These are phyloP conservation scores for Coemansia sp. DNA, from an alignment of 192 early-diverging fungal genomes.

Conservation along the genomic window DNA sequence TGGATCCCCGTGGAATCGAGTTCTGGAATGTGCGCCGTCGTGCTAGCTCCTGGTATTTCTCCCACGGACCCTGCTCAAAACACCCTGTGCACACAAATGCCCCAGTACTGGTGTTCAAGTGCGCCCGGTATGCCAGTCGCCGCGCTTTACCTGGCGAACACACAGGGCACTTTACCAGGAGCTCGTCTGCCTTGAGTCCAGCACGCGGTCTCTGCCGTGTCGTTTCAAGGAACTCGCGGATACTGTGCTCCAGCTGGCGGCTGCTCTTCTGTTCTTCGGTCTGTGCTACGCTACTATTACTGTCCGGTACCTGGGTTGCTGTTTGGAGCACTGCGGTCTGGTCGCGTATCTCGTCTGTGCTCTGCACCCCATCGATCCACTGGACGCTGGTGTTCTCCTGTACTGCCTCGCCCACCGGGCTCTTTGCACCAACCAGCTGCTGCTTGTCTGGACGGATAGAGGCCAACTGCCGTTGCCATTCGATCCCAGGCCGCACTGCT, in stretches of 20 bases:
- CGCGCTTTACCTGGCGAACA: constrained; percentile 54
- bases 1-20: constrained; percentile 32
- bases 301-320: not conserved
- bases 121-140: constrained; percentile 58
- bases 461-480: not conserved
- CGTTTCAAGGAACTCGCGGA: constrained; percentile 40
- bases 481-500: not conserved
- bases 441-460: constrained; percentile 5
- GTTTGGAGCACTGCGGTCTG: not conserved
- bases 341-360: not conserved
- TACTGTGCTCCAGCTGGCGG: constrained; percentile 23
- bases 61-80: constrained; percentile 58
- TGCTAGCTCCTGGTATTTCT: constrained; percentile 58
- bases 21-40: constrained; percentile 37
- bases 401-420: not conserved
- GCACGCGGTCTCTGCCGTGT: constrained; percentile 53
- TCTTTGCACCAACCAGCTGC: not conserved
- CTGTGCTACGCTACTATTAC: not conserved
- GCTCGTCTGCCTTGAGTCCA: constrained; percentile 50
- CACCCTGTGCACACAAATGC: constrained; percentile 61
- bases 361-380: constrained; percentile 8
- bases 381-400: constrained; percentile 1
- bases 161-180: constrained; percentile 52
- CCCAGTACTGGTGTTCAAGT: constrained; percentile 55
- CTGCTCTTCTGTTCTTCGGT: not conserved